A percentile compares a stretch with the other conserved stretches of the same genome.
Conservation (phyloP, 2,329 filamentous ascomycete species). For the Blastomyces emzantsi region DNA sequence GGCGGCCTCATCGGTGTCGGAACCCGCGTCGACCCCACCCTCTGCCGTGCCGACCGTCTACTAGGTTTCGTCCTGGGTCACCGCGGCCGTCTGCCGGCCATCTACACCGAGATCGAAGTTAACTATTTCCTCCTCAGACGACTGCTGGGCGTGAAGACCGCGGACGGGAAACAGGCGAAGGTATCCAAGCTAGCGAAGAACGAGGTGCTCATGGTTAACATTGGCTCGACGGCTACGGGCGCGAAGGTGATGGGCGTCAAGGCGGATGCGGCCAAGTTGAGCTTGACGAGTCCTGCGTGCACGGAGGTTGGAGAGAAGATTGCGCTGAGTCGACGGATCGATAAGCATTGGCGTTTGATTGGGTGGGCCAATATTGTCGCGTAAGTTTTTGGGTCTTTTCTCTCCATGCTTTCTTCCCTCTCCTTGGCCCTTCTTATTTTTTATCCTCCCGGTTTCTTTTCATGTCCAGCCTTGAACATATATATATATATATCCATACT, state of each 20-base stretch:
- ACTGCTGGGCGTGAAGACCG: constrained; percentile 91
- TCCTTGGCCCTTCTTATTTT: not conserved
- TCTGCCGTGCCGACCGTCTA: constrained; percentile 97
- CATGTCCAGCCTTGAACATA: not conserved
- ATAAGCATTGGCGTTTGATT: constrained; percentile 97
- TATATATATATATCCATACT: too few species aligned
- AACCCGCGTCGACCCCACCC: constrained; percentile 91
- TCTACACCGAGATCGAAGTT: constrained; percentile 97
- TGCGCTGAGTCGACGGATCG: constrained; percentile 87
- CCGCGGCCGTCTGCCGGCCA: constrained; percentile 85
- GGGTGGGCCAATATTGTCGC: constrained; percentile 75
- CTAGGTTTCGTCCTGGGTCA: constrained; percentile 96
- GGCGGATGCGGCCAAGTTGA: constrained; percentile 93
- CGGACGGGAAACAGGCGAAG: constrained; percentile 98
- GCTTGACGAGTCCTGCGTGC: constrained; percentile 86
- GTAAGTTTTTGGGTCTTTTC: constrained; percentile 29
- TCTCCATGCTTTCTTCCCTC: not conserved
- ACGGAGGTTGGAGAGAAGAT: constrained; percentile 98
- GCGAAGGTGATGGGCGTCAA: constrained; percentile 96
- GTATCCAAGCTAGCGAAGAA: constrained; percentile 97
- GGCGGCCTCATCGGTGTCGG: constrained; percentile 97
- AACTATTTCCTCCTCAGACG: constrained; percentile 98
- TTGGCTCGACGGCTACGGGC: constrained; percentile 92
- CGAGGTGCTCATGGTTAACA: constrained; percentile 99
- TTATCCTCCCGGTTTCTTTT: constrained; percentile 4